phyloP scores from a whole-genome alignment of 2,329 filamentous ascomycete species.

The Lecanosticta acicola region DNA sequence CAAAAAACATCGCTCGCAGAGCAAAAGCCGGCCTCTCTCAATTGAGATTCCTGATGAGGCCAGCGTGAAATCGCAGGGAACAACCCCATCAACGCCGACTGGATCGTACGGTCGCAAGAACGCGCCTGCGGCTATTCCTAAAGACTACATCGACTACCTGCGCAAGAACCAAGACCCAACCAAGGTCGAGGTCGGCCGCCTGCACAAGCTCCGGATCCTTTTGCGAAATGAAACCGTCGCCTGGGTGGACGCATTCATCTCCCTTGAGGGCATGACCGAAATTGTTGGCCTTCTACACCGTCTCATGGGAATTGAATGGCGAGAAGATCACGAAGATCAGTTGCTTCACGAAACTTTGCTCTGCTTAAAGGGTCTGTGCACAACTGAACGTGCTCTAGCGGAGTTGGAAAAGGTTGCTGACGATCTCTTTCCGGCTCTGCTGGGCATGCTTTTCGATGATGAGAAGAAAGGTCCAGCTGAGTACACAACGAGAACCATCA shows the following conservation, averaged over 20 bases:
- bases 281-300: conserved; percentile 79
- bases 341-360: conserved; percentile 87
- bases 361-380: conserved; percentile 90
- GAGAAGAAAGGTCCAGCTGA: conserved; percentile 97
- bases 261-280: conserved; percentile 85
- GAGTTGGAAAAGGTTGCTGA: conserved; percentile 74
- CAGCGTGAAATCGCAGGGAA: conserved; percentile 9
- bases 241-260: conserved; percentile 91
- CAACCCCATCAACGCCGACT: conserved; percentile 22
- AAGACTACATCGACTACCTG: conserved; percentile 82
- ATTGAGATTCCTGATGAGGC: conserved; percentile 53
- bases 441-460: conserved; percentile 91
- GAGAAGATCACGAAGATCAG: conserved; percentile 92
- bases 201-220: conserved; percentile 86
- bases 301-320: conserved; percentile 96
- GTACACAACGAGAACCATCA: conserved; percentile 85
- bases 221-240: conserved; percentile 90
- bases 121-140: conserved; percentile 56
- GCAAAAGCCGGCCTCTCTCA: conserved; percentile 52
- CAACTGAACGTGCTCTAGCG: conserved; percentile 77
- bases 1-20: conserved; percentile 63
- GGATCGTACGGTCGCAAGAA: conserved; percentile 26
- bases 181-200: conserved; percentile 82
- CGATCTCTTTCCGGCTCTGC: conserved; percentile 76
- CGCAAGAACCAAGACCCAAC: conserved; percentile 75